Evolutionary conservation across 805 yeast genomes (phyloP).

Genomic region (Schwanniomyces vanrijiae): DNA sequence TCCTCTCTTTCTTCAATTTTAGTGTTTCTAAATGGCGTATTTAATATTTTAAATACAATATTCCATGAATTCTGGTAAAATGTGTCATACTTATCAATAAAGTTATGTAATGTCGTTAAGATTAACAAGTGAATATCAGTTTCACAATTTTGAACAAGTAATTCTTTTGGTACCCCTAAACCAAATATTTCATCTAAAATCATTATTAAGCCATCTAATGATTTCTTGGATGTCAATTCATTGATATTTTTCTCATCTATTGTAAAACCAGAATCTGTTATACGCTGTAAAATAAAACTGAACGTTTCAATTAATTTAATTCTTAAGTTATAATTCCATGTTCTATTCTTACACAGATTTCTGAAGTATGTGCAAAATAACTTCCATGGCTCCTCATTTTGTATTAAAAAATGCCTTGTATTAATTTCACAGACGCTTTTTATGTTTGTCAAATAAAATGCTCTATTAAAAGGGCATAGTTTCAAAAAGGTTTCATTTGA

Average conservation of each 20-base stretch:
- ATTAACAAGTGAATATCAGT: slow-evolving; percentile 64
- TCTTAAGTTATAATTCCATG: slow-evolving; percentile 36
- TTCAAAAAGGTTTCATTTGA: slow-evolving; percentile 6
- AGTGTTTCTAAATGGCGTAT: slow-evolving; percentile 51
- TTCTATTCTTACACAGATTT: slow-evolving; percentile 44
- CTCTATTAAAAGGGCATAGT: slow-evolving; percentile 53
- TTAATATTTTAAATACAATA: slow-evolving; percentile 59
- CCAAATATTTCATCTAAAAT: slow-evolving; percentile 44
- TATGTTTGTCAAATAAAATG: slow-evolving; percentile 54
- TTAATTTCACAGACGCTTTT: slow-evolving; percentile 54
- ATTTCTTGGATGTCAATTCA: slow-evolving; percentile 41
- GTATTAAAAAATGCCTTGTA: slow-evolving; percentile 48
- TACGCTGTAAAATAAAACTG: slow-evolving; percentile 46
- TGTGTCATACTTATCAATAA: slow-evolving; percentile 78
- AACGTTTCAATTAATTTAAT: slow-evolving; percentile 50
- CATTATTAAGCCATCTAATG: slow-evolving; percentile 48
- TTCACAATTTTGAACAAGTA: slow-evolving; percentile 54
- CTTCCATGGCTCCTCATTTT: slow-evolving; percentile 48
- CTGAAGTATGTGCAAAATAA: slow-evolving; percentile 47
- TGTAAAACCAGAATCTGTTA: slow-evolving; percentile 42
- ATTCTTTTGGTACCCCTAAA: slow-evolving; percentile 39
- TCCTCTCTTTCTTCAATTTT: slow-evolving; percentile 30
- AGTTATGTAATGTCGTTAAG: slow-evolving; percentile 62
- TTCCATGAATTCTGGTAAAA: slow-evolving; percentile 69
- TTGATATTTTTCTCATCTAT: slow-evolving; percentile 16